Evolutionary conservation across 148 eudicot genomes (phyloP), one percentile per base, ranked within the genome.

Genomic region (Vaccinium vitisidaea): DNA sequence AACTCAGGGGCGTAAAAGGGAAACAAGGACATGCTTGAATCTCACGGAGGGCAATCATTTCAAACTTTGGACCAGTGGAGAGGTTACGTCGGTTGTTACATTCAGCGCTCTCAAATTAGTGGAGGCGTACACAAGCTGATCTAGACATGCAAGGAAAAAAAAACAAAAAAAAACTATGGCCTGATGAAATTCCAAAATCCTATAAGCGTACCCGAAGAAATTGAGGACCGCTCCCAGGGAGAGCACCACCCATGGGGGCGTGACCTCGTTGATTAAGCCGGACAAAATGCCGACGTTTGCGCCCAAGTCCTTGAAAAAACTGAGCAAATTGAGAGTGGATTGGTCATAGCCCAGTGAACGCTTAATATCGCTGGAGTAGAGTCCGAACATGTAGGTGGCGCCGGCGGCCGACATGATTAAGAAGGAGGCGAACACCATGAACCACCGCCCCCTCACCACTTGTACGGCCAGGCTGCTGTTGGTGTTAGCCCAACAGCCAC

Each of bases 171-270:
- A 4, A 58, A 18, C 3, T 36, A 36, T 36, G 39, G 39, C 39
- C 39, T 36, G 39, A 36, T 36, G 39, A 65, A 63, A 61, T 61
- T 61, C 25, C 63, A 61, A 25, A 65, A 65, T 10, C 10, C 5
- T 11, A 65, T 58, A 3, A 4, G 18, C 73, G 12, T 67, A 88
- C 43, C 90, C 90, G 71, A 86, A 86, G 73, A 88, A 84, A 76
- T 88, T 88, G 18, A 88, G 85, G 7, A 86, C 86, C 0, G 86
- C 84, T 16, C 90, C 10, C 1, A 88, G 70, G 6, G 55, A 80
- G 48, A 88, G 90, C 5, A 88, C 90, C 7, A 88, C 85, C 86
- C 86, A 88, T 0, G 90, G 88, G 27, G 90, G 90, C 14, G 90
- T 80, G 9, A 88, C 86, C 83, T 88, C 90, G 75, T 83, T 86